Base-by-base conservation (phyloP, 495 filamentous ascomycete species). In the Hapsidospora chrysogenum region DNA sequence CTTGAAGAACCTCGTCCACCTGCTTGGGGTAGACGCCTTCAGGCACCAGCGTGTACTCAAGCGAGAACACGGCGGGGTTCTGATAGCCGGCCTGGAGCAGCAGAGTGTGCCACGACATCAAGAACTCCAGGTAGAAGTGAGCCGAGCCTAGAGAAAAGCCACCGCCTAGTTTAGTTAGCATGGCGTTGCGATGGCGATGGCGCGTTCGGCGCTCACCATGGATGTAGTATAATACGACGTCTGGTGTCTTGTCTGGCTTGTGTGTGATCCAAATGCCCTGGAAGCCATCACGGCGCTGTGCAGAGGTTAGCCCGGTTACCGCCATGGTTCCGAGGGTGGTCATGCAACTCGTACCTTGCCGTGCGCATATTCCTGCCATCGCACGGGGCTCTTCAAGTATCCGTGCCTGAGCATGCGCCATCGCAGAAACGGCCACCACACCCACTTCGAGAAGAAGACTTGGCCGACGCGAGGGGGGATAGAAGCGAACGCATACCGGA, bases 51-150 rank as follows among this genome's bases (percentile, higher is more conserved):
- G 74, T 78, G 46, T 86, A 86, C 35, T 86, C 80, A 4, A 85
- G 53, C 2, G 76, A 70, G 46, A 86, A 78, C n/a, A 85, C 64
- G 11, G 79, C 76, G 2, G 81, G 80, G 45, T 84, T 85, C 10
- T 47, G 33, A 45, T 76, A 83, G 10, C 77, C 76, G 22, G 57
- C 49, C 11, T 64, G 52, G 19, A 60, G 54, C 23, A 86, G 55
- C 0, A 76, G 48, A 28, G 53, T 61, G 11, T 74, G 44, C 72
- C 72, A 80, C 17, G 73, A 65, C 23, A 81, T 46, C 13, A 86
- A 59, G 42, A 85, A 85, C 50, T 86, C 80, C 15, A 85, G 66
- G 49, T 86, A 86, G 51, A 86, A 86, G 52, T 80, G 78, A 17
- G 62, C 49, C 10, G 76, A 79, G 20, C 80, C 80, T 75, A 86